Evolutionary conservation across 1,284 basidiomycete genomes (phyloP), one percentile per base, ranked within the genome.

Genomic region (Ustanciosporium gigantosporum): DNA sequence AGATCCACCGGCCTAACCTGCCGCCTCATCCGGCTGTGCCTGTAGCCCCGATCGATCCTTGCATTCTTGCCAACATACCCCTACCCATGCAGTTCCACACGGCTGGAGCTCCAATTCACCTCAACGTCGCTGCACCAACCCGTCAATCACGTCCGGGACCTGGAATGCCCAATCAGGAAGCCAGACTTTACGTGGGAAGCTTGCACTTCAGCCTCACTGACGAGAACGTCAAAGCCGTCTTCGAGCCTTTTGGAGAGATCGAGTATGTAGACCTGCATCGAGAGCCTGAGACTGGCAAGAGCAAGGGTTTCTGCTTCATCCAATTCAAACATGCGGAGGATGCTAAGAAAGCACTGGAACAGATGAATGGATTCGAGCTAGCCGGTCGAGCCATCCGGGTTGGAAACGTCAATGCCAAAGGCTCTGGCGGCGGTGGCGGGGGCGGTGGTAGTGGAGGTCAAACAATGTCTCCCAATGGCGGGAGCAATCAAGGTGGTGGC

Each of bases 291-390:
- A 93, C 91, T 31, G 92, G 93, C 34, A 87, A 90, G 73, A 93
- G 90, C 81, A 97, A 97, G 80, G 95, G 95, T 29, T 97, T 95
- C 78, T 92, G 91, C 22, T 99, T 98, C 78, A 89, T 99, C 34
- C 95, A 98, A 87, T 73, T 91, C 79, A 90, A 90, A 74, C 84
- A 89, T 39, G 81, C 86, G 15, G 88, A 91, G 73, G 89, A 96
- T 76, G 94, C 95, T 16, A 88, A 90, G 78, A 93, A 93, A 86
- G 94, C 94, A 15, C 81, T 94, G 31, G 91, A 96, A 74, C 91
- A 95, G 68, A 97, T 99, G 92, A 91, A 97, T 82, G 90, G 90
- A 11, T 97, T 98, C 75, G 91, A 95, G 71, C 83, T 99, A 41
- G 94, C 95, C 36, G 95, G 92, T 36, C 86, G 94, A 55, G 88